Evolutionary conservation across 768 basidiomycete species (phyloP).

Genomic region (Megacollybia marginata): DNA sequence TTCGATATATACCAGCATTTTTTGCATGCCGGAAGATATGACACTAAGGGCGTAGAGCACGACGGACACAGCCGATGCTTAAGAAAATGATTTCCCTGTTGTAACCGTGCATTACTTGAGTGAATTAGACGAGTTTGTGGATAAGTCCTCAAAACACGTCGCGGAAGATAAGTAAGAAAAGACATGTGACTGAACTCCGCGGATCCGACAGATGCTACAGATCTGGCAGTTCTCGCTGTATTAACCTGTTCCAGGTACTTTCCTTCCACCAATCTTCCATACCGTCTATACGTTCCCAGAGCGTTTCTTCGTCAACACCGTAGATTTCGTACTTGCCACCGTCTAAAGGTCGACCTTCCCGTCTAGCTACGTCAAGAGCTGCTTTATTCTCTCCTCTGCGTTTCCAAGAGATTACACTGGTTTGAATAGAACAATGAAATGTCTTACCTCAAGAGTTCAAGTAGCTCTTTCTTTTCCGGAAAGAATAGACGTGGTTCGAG

Average conservation of each 20-base stretch:
- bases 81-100: too few species aligned
- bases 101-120: too few species aligned
- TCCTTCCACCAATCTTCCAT: slow-evolving; percentile 95
- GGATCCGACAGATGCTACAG: slow-evolving; percentile 16
- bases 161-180: too few species aligned
- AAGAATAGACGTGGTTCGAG: slow-evolving; percentile 85
- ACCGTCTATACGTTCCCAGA: slow-evolving; percentile 76
- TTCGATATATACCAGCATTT: slow-evolving; percentile 63
- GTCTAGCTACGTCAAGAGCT: slow-evolving; percentile 71
- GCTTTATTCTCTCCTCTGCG: slow-evolving; percentile 76
- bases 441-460: slow-evolving; percentile 69
- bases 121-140: too few species aligned
- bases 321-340: slow-evolving; percentile 84
- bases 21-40: slow-evolving; percentile 66
- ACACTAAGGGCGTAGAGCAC: slow-evolving; percentile 54
- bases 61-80: slow-evolving; percentile 39
- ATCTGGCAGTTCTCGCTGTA: slow-evolving; percentile 84
- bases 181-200: not conserved
- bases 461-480: slow-evolving; percentile 70
- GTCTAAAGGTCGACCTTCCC: slow-evolving; percentile 55
- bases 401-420: slow-evolving; percentile 1
- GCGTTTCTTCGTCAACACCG: slow-evolving; percentile 73
- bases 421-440: slow-evolving; percentile 5
- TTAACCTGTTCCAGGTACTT: slow-evolving; percentile 78
- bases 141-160: too few species aligned